Evolutionary conservation across 495 filamentous ascomycete species (phyloP), one percentile per base, ranked within the genome.

Genomic region (Apiosordaria backusii): DNA sequence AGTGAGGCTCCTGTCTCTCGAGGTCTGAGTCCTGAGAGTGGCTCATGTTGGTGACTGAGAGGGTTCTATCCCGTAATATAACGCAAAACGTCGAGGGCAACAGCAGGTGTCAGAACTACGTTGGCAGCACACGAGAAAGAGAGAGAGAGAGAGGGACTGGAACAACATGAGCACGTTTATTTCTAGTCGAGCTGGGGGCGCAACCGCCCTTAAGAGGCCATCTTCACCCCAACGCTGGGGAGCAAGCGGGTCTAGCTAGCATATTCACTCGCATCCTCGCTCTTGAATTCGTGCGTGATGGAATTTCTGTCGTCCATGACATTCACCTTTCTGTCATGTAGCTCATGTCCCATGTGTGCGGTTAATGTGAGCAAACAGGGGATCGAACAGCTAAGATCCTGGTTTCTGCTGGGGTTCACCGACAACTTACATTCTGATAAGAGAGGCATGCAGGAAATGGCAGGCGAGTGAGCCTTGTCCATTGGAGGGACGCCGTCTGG

Each of bases 1-100:
- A 13, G 15, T 66, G 16, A 25, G n/a, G 25, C 4, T 60, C 58
- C 29, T 68, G 66, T 50, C 60, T 71, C 64, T 71, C 69, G 24
- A 59, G 57, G 57, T 59, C 57, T 4, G n/a, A 21, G n/a, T 55
- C 19, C 53, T 55, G 53, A 24, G 22, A 21, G n/a, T 55, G 53
- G 9, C 22, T 55, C 53, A 55, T 55, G 53, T 21, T 55, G 53
- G 22, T 6, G 53, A 24, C 18, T 21, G 22, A 18, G n/a, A 24
- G 6, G 22, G 53, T 55, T 24, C 6, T 21, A 21, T 55, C n/a
- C 10, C 4, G 53, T 24, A 21, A 10, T 2, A 4, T 4, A 55
- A 55, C 53, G 1, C n/a, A 55, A 5, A 21, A 21, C 6, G n/a
- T 6, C 22, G 53, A 10, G 4, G 35, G 35, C 35, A 45, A 15